phyloP scores from a whole-genome alignment of 768 basidiomycete species.

The Russula abietina region DNA sequence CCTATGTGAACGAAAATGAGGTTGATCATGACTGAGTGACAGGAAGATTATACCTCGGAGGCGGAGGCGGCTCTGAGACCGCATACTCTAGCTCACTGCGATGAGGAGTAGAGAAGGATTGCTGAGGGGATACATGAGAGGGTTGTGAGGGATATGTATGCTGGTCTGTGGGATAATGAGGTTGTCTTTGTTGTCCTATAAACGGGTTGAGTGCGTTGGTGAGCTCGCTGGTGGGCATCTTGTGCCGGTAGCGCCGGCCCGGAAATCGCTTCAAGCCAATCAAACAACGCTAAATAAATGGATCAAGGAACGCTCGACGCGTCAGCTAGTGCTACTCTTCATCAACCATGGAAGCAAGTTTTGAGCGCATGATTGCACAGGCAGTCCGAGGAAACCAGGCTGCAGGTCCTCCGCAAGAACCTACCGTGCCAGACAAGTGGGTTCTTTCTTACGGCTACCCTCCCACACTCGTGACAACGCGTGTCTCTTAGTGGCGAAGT shows the following conservation, averaged over 20 bases:
- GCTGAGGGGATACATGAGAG: slow-evolving; percentile 3
- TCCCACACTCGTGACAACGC: slow-evolving; percentile 9
- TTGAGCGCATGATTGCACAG: slow-evolving; percentile 34
- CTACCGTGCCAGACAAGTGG: slow-evolving; percentile 69
- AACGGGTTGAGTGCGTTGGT: slow-evolving; percentile 74
- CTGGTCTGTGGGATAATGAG: slow-evolving; percentile 10
- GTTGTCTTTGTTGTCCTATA: slow-evolving; percentile 37
- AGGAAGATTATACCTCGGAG: slow-evolving; percentile 20
- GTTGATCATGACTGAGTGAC: not conserved
- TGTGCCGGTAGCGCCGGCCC: slow-evolving; percentile 12
- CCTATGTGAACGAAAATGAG: slow-evolving; percentile 8
- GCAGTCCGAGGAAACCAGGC: slow-evolving; percentile 25
- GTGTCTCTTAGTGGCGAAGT: slow-evolving; percentile 66
- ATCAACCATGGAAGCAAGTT: slow-evolving; percentile 29
- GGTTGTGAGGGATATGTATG: not conserved
- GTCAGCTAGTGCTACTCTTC: slow-evolving; percentile 3
- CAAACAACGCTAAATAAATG: slow-evolving; percentile 10
- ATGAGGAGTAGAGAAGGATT: slow-evolving; percentile 37
- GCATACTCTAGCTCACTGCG: slow-evolving; percentile 62
- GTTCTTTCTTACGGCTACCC: slow-evolving; percentile 23
- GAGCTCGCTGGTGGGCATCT: slow-evolving; percentile 66
- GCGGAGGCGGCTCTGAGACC: slow-evolving; percentile 40
- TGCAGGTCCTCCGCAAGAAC: slow-evolving; percentile 37
- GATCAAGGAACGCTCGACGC: slow-evolving; percentile 24
- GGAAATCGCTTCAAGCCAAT: not conserved